Conservation (phyloP, 2,329 filamentous ascomycete genomes). For the Magnaporthiopsis poae region DNA sequence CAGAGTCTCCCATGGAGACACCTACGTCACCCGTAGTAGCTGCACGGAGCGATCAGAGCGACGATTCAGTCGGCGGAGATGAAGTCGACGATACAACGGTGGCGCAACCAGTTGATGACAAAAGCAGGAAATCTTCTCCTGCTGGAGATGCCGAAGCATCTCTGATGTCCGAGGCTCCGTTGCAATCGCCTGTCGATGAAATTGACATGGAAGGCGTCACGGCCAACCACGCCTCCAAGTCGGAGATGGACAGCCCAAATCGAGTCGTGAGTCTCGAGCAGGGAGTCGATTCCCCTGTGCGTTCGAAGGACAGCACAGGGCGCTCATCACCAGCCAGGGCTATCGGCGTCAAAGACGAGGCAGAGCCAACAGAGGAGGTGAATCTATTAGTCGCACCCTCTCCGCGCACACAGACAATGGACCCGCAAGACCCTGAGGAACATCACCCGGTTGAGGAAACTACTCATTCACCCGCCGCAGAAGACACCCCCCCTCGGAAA, state of each 20-base stretch:
- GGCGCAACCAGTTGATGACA: too few species aligned
- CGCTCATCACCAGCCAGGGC: not conserved
- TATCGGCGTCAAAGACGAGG: not conserved
- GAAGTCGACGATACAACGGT: too few species aligned
- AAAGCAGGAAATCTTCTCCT: too few species aligned
- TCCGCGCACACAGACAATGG: not conserved
- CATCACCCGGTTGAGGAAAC: not conserved
- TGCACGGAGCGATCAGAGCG: not conserved
- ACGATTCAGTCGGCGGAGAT: too few species aligned
- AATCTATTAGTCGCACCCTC: not conserved
- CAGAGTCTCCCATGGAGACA: not conserved
- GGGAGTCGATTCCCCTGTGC: not conserved
- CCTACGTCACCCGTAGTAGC: not conserved
- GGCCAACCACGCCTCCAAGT: too few species aligned
- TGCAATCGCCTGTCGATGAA: too few species aligned
- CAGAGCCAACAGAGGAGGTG: not conserved
- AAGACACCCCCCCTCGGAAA: not conserved
- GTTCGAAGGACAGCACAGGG: not conserved
- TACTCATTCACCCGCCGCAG: not conserved
- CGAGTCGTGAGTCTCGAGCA: not conserved
- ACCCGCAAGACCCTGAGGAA: not conserved
- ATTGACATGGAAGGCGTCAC: too few species aligned
- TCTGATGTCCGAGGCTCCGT: too few species aligned
- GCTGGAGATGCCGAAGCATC: too few species aligned
- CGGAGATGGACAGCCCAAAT: too few species aligned